These are phyloP conservation scores for Kurtzmaniella quercitrusa DNA, from an alignment of 1,139 yeast species.

Conservation along the genomic window DNA sequence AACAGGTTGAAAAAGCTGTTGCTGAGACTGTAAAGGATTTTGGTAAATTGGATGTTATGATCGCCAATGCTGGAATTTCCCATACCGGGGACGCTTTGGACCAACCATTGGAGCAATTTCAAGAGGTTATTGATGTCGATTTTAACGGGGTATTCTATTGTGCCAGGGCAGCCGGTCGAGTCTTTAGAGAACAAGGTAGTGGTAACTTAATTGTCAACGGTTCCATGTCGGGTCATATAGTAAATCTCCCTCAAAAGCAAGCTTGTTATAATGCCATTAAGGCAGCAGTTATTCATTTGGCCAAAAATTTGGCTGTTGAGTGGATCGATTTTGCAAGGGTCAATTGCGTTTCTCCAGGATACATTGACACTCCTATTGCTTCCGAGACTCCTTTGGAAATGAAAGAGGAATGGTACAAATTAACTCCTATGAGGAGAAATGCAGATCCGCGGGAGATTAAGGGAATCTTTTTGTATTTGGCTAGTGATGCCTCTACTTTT, in stretches of 20 bases:
- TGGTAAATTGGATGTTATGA: constrained; percentile 69
- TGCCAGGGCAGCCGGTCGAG: constrained; percentile 49
- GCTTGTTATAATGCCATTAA: constrained; percentile 56
- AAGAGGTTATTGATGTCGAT: constrained; percentile 46
- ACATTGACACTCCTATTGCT: constrained; percentile 23
- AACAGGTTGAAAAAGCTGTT: constrained; percentile 53
- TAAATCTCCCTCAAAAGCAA: constrained; percentile 52
- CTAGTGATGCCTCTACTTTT: constrained; percentile 18
- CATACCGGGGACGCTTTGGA: constrained; percentile 71
- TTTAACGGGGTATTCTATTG: constrained; percentile 59
- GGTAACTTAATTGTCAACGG: constrained; percentile 63
- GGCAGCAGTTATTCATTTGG: constrained; percentile 54
- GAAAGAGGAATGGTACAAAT: constrained; percentile 5
- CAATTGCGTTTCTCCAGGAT: constrained; percentile 56
- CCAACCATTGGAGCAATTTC: constrained; percentile 42
- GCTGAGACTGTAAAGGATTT: constrained; percentile 59
- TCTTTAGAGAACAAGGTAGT: constrained; percentile 41
- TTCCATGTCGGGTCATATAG: constrained; percentile 57
- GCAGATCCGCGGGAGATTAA: constrained; percentile 16
- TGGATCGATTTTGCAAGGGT: constrained; percentile 54
- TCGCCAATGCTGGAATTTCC: constrained; percentile 85
- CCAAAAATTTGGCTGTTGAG: constrained; percentile 51
- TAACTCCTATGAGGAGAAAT: constrained; percentile 38
- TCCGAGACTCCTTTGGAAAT: constrained; percentile 3
- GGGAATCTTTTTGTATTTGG: constrained; percentile 19